These are phyloP conservation scores for Wallacemonas sp. DNA, from an alignment of 208 protist species.

Conservation along the genomic window DNA sequence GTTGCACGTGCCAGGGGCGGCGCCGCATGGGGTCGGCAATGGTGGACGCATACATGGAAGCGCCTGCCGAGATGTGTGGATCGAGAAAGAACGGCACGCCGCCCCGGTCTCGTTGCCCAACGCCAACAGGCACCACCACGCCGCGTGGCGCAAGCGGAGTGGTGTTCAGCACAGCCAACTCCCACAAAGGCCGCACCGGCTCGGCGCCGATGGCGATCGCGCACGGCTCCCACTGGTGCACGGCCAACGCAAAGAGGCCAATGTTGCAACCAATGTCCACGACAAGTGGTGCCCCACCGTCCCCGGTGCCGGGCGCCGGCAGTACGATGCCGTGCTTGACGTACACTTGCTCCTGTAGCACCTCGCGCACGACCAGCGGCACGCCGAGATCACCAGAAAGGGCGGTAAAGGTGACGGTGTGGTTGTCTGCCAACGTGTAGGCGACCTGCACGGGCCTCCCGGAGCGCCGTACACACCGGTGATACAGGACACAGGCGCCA, in stretches of 20 bases:
- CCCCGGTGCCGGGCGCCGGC: background rate
- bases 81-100: slow-evolving; percentile 17
- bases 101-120: background rate
- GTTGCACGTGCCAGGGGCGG: slow-evolving; percentile 11
- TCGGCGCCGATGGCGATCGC: slow-evolving; percentile 35
- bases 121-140: slow-evolving; percentile 19
- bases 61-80: slow-evolving; percentile 25
- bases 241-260: slow-evolving; percentile 35
- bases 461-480: slow-evolving; percentile 13
- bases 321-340: slow-evolving; percentile 29
- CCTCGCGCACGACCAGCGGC: slow-evolving; percentile 30
- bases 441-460: background rate
- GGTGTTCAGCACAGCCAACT: slow-evolving; percentile 23
- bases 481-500: slow-evolving; percentile 5
- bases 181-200: slow-evolving; percentile 19
- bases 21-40: slow-evolving; percentile 6
- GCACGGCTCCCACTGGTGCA: slow-evolving; percentile 7
- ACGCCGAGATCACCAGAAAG: slow-evolving; percentile 31
- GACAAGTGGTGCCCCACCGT: slow-evolving; percentile 16
- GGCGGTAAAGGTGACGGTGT: slow-evolving; percentile 7
- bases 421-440: background rate
- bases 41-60: slow-evolving; percentile 22
- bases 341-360: slow-evolving; percentile 33
- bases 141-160: slow-evolving; percentile 3
- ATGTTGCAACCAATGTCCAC: slow-evolving; percentile 47